Percentiles rank a stretch among this genome's conserved stretches.
These are phyloP conservation scores for Colletotrichum trifolii DNA, from an alignment of 2,329 filamentous ascomycete genomes.

Conservation along the genomic window DNA sequence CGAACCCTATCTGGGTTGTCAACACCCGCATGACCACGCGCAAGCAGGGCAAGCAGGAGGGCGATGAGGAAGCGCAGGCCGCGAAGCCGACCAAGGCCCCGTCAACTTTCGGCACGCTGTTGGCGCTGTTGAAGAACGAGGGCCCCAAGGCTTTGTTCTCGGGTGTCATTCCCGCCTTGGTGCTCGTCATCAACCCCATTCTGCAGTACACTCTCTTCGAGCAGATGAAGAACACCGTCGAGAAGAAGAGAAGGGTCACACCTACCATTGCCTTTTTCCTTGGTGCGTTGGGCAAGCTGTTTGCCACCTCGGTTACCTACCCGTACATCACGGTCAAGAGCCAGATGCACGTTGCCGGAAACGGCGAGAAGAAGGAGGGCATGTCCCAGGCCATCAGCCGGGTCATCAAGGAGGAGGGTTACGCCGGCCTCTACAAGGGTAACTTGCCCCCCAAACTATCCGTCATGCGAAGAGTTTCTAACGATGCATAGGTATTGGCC, in stretches of 20 bases:
- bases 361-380: slow-evolving; percentile 80
- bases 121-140: slow-evolving; percentile 84
- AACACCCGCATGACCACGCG: slow-evolving; percentile 98
- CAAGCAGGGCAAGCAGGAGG: slow-evolving; percentile 56
- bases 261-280: slow-evolving; percentile 90
- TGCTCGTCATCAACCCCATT: slow-evolving; percentile 98
- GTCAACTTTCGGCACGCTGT: slow-evolving; percentile 83
- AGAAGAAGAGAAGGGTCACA: slow-evolving; percentile 79
- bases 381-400: slow-evolving; percentile 81
- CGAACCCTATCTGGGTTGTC: slow-evolving; percentile 99
- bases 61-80: slow-evolving; percentile 54
- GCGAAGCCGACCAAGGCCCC: slow-evolving; percentile 63
- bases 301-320: slow-evolving; percentile 94
- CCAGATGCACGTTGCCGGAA: slow-evolving; percentile 90
- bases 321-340: slow-evolving; percentile 99
- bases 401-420: slow-evolving; percentile 91
- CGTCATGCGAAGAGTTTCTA: slow-evolving; percentile 16
- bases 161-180: slow-evolving; percentile 90
- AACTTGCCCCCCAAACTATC: not conserved
- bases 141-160: slow-evolving; percentile 88
- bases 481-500: slow-evolving; percentile 78
- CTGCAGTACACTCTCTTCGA: slow-evolving; percentile 99
- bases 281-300: slow-evolving; percentile 91
- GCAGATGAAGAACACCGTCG: slow-evolving; percentile 92
- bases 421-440: slow-evolving; percentile 89